Base-by-base conservation (phyloP, 2,329 filamentous ascomycete species). In the Xylariaceae sp. region DNA sequence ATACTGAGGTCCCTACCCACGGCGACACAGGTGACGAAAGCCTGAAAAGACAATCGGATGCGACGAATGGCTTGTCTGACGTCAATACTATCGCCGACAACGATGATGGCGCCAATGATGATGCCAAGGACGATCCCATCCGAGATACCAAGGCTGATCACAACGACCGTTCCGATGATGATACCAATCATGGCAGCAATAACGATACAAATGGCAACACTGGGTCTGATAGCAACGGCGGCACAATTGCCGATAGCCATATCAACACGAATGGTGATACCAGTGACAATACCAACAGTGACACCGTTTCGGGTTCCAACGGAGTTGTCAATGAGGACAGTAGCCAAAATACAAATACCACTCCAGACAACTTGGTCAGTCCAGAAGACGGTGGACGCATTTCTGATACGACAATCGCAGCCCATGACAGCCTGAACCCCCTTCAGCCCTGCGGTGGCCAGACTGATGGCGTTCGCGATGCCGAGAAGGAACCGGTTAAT, bases 401-500 rank as follows among this genome's bases (percentile, higher is more conserved):
- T 40, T 60, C 60, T 45, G 61, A 63, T 22, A 55, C 57, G 49
- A 60, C 61, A n/a, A 55, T 61, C 32, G 58, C 53, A 21, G 13
- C 48, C 36, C 50, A 59, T 19, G 48, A 48, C 18, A 48, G 53
- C 30, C 57, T 50, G 8, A 9, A 5, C 13, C 52, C 50, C 43
- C 48, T 61, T 21, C 54, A 58, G 16, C 55, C 63, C 6, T 58
- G 54, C 22, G 58, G 56, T 37, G 61, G 58, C 45, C 48, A 59
- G n/a, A 59, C 55, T 19, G 53, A 61, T 22, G 55, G 57, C 43
- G 55, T 37, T n/a, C 52, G 42, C n/a, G 52, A 59, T 18, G 54
- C 49, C 42, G 60, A 65, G 36, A 63, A 65, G 51, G 59, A 63
- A 40, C 47, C 58, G 30, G 49, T 56, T 36, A 51, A 49, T 41